Conservation (phyloP, 257 asterid genomes). For the Cinchona pubescens region DNA sequence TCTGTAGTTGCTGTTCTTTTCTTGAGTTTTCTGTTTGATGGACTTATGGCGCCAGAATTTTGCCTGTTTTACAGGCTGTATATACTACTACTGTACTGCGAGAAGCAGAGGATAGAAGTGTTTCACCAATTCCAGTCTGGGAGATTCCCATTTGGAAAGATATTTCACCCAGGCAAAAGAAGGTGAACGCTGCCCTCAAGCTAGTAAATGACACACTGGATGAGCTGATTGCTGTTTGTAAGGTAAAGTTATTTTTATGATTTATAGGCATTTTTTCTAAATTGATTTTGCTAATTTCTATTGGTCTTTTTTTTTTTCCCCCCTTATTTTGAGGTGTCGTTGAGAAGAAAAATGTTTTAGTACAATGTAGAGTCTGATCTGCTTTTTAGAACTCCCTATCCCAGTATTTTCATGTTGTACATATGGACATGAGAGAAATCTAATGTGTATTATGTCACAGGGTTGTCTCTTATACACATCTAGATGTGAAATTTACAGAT, state of each 20-base stretch:
- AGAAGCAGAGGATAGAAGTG: slow-evolving; percentile 95
- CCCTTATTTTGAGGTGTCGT: neutral
- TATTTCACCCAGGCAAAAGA: slow-evolving; percentile 81
- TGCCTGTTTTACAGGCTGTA: slow-evolving; percentile 68
- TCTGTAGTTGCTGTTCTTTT: slow-evolving; percentile 12
- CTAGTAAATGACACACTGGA: slow-evolving; percentile 77
- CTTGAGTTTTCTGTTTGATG: slow-evolving; percentile 5
- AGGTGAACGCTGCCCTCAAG: slow-evolving; percentile 79
- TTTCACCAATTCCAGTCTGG: slow-evolving; percentile 95
- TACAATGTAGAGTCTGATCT: neutral
- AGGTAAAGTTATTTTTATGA: slow-evolving; percentile 48
- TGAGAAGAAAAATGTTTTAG: neutral
- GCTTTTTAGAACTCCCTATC: neutral
- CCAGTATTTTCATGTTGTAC: neutral
- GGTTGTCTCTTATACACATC: neutral
- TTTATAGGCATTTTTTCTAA: neutral
- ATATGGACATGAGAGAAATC: neutral
- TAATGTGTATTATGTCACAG: neutral
- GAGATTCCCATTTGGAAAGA: slow-evolving; percentile 98
- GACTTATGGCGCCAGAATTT: slow-evolving; percentile 13
- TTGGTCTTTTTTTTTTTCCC: neutral
- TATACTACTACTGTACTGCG: slow-evolving; percentile 83
- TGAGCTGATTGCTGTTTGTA: slow-evolving; percentile 77
- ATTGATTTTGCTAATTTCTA: too few species aligned
- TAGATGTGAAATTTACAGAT: neutral